Percentiles rank a stretch among this genome's conserved stretches.
Conservation (phyloP, 345 rosid species). For the Sonneratia alba region DNA sequence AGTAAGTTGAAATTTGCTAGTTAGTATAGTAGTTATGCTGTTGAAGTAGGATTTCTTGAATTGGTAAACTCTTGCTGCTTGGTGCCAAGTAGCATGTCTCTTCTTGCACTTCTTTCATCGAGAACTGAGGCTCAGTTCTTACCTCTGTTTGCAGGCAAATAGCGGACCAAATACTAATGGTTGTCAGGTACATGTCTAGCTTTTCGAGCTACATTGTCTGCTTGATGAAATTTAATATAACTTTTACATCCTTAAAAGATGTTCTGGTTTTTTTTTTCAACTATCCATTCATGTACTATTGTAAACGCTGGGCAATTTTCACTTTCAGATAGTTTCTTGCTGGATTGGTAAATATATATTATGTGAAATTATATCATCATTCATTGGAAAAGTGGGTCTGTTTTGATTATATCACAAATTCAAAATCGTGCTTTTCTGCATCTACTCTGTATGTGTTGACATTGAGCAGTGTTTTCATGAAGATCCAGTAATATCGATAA, state of each 20-base stretch:
- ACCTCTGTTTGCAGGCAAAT: constrained; percentile 55
- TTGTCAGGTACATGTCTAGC: constrained; percentile 50
- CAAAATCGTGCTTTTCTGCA: not conserved
- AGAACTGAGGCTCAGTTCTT: not conserved
- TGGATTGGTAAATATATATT: not conserved
- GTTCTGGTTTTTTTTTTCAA: not conserved
- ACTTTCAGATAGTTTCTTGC: not conserved
- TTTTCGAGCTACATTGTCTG: not conserved
- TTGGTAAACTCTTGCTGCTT: not conserved
- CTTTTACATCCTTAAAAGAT: not conserved
- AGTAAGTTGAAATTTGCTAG: not conserved
- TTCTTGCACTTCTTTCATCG: not conserved
- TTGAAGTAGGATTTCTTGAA: not conserved
- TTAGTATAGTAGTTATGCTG: not conserved
- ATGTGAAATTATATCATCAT: not conserved
- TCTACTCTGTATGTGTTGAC: not conserved
- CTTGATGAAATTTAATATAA: not conserved
- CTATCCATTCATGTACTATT: not conserved
- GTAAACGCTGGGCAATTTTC: not conserved
- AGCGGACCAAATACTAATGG: constrained; percentile 88
- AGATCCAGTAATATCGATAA: not conserved
- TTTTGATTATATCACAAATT: not conserved
- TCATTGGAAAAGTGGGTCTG: not conserved
- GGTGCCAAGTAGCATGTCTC: not conserved
- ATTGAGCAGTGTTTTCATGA: not conserved